phyloP scores from a whole-genome alignment of 441 rosid species.

The Capsella rubella region DNA sequence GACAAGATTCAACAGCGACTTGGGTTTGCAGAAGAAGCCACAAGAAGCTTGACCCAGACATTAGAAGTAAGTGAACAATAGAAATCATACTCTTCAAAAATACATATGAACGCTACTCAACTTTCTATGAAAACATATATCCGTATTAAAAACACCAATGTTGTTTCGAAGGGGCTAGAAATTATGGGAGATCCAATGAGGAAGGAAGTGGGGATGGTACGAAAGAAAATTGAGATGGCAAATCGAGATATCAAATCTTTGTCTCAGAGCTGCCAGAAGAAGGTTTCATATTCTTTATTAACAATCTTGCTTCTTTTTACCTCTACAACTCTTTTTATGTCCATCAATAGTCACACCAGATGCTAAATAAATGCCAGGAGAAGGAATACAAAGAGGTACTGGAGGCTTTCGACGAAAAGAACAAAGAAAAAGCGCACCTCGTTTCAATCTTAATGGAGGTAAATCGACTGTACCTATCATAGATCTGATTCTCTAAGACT shows the following conservation, averaged over 20 bases:
- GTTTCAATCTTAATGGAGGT: constrained; percentile 71
- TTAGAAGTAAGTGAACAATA: constrained; percentile 61
- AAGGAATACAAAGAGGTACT: constrained; percentile 68
- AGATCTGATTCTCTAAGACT: constrained; percentile 24
- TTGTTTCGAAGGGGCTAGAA: constrained; percentile 66
- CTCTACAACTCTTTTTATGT: constrained; percentile 6
- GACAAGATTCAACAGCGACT: constrained; percentile 75
- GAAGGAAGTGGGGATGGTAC: constrained; percentile 75
- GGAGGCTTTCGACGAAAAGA: constrained; percentile 77
- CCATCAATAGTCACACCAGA: constrained; percentile 3
- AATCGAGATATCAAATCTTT: constrained; percentile 68
- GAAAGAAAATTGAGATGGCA: constrained; percentile 71
- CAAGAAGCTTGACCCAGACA: constrained; percentile 67
- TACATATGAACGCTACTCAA: background rate
- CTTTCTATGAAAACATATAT: background rate
- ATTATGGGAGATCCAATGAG: constrained; percentile 76
- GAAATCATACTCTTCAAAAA: background rate
- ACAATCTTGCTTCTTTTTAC: background rate
- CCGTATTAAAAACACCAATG: constrained; percentile 27
- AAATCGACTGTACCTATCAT: background rate
- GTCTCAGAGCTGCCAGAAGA: constrained; percentile 76
- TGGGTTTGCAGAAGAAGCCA: constrained; percentile 82
- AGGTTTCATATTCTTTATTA: constrained; percentile 49
- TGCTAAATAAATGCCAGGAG: constrained; percentile 49
- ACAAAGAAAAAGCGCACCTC: constrained; percentile 69